Percentiles rank a stretch among this genome's conserved stretches.
These are phyloP conservation scores for Citrus reticulata DNA, from an alignment of 345 rosid species.

Conservation along the genomic window DNA sequence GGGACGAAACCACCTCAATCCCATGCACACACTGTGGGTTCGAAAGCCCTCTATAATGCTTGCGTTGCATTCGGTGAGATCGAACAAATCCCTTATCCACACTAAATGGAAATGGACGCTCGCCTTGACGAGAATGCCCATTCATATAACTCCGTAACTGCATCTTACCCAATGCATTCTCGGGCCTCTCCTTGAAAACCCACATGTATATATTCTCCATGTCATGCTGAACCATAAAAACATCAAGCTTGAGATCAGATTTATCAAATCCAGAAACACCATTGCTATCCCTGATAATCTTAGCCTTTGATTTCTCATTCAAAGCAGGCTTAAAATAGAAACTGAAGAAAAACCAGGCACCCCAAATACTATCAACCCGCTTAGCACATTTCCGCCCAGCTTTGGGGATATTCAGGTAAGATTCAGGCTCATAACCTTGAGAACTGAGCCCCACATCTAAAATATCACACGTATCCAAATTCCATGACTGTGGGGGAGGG, in stretches of 20 bases:
- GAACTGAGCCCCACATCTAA: conserved; percentile 78
- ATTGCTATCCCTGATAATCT: conserved; percentile 61
- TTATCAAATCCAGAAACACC: conserved; percentile 83
- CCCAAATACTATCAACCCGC: conserved; percentile 90
- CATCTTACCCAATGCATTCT: conserved; percentile 98
- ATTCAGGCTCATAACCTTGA: conserved; percentile 74
- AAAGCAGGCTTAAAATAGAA: conserved; percentile 89
- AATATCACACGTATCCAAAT: conserved; percentile 64
- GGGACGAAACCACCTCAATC: conserved; percentile 69
- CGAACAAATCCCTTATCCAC: conserved; percentile 94
- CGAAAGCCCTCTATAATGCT: conserved; percentile 94
- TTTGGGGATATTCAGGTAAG: conserved; percentile 54
- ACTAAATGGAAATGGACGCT: conserved; percentile 81
- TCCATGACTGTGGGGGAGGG: conserved; percentile 66
- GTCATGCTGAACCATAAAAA: conserved; percentile 94
- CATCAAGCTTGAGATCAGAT: conserved; percentile 79
- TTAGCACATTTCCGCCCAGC: conserved; percentile 67
- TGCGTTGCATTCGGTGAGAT: conserved; percentile 97
- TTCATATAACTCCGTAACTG: conserved; percentile 97
- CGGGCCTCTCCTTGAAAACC: conserved; percentile 96
- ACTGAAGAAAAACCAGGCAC: conserved; percentile 97
- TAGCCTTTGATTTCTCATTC: conserved; percentile 83
- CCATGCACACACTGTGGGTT: conserved; percentile 98
- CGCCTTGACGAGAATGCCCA: conserved; percentile 97
- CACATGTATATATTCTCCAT: conserved; percentile 99